These are phyloP conservation scores for Candida orba DNA, from an alignment of 805 yeast genomes.

Conservation along the genomic window DNA sequence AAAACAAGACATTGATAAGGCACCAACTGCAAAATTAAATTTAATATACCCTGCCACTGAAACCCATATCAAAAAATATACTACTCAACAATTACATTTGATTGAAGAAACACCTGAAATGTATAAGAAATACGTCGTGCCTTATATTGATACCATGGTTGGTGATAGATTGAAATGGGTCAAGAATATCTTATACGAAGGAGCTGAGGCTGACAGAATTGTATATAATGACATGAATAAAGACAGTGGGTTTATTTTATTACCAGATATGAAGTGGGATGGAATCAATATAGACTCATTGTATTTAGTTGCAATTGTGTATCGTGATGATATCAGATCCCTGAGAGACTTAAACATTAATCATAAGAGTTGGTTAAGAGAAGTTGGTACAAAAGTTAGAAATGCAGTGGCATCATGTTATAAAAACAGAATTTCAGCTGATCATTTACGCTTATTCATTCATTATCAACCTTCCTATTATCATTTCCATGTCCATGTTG, in stretches of 20 bases:
- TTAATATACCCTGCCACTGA: conserved; percentile 86
- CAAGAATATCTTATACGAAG: conserved; percentile 68
- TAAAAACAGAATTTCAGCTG: conserved; percentile 34
- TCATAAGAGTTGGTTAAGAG: conserved; percentile 54
- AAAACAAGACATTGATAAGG: conserved; percentile 34
- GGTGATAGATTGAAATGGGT: conserved; percentile 89
- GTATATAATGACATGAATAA: conserved; percentile 47
- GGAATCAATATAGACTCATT: conserved; percentile 58
- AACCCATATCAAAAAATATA: conserved; percentile 72
- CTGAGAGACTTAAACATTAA: conserved; percentile 60
- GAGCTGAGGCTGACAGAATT: conserved; percentile 81
- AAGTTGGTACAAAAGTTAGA: conserved; percentile 38
- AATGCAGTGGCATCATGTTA: conserved; percentile 41
- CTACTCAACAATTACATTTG: conserved; percentile 51
- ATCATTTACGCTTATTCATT: conserved; percentile 67
- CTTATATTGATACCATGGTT: conserved; percentile 69
- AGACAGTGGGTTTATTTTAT: conserved; percentile 55
- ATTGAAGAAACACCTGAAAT: conserved; percentile 76
- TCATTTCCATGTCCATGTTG: conserved; percentile 90
- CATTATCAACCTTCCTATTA: conserved; percentile 97
- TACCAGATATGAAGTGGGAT: conserved; percentile 98
- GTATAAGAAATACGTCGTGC: conserved; percentile 55
- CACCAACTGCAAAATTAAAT: conserved; percentile 64
- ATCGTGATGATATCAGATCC: conserved; percentile 59
- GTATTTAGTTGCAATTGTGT: conserved; percentile 72